Evolutionary conservation across 2,329 filamentous ascomycete species (phyloP).

Genomic region (Aureobasidium mangrovei): DNA sequence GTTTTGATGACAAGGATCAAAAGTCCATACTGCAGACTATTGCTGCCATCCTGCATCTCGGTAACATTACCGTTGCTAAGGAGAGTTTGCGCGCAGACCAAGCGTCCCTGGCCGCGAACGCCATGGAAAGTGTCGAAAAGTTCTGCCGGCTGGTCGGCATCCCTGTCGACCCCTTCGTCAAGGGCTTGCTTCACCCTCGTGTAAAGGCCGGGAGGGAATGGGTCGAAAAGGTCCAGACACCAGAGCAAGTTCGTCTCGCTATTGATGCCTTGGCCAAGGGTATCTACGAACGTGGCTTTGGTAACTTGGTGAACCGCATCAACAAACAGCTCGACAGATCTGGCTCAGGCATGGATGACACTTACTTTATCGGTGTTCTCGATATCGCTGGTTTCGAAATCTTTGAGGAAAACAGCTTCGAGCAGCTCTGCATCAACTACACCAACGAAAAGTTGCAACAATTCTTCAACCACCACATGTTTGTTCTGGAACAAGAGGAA

Average conservation of each 20-base stretch:
- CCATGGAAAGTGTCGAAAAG: constrained; percentile 63
- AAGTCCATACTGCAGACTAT: constrained; percentile 74
- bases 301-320: constrained; percentile 83
- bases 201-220: constrained; percentile 95
- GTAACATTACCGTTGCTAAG: constrained; percentile 82
- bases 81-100: constrained; percentile 89
- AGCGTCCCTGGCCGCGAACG: constrained; percentile 69
- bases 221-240: constrained; percentile 97
- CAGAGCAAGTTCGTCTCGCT: constrained; percentile 84
- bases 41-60: constrained; percentile 84
- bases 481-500: constrained; percentile 95
- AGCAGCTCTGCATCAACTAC: constrained; percentile 99
- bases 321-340: constrained; percentile 86
- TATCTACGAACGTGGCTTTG: constrained; percentile 94
- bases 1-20: constrained; percentile 80
- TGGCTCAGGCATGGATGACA: constrained; percentile 74
- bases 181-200: constrained; percentile 79
- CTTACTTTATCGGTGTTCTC: constrained; percentile 91
- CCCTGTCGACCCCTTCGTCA: constrained; percentile 72
- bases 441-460: constrained; percentile 99
- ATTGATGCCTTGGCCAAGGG: constrained; percentile 91
- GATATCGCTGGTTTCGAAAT: constrained; percentile 99
- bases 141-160: constrained; percentile 83
- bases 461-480: constrained; percentile 99
- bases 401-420: constrained; percentile 96